Evolutionary conservation across 306 rosid species (phyloP).

Genomic region (Fragaria nilgerrensis): DNA sequence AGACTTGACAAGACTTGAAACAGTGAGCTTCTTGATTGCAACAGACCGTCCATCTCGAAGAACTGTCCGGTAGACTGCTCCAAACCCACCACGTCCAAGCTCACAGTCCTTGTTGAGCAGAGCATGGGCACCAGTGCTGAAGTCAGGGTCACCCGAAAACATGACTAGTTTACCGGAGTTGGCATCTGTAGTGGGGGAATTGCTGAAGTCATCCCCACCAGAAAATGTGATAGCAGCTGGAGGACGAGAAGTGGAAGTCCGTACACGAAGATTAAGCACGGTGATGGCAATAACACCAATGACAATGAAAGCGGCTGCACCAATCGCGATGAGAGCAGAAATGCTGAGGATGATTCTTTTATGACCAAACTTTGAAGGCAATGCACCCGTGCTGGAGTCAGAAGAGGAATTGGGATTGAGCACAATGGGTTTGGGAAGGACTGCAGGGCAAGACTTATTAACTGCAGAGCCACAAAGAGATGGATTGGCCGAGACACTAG

Average conservation of each 20-base stretch:
- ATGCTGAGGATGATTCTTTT: constrained; percentile 91
- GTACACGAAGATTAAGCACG: constrained; percentile 86
- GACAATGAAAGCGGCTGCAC: constrained; percentile 92
- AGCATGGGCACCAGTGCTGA: constrained; percentile 94
- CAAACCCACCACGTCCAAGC: constrained; percentile 99
- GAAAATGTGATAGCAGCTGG: constrained; percentile 69
- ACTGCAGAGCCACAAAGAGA: constrained; percentile 85
- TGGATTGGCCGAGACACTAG: constrained; percentile 76
- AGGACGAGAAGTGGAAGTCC: constrained; percentile 51
- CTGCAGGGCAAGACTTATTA: constrained; percentile 75
- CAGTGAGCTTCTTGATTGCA: constrained; percentile 98
- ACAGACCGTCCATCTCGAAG: constrained; percentile 87
- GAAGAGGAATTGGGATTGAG: constrained; percentile 84
- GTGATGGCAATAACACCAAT: constrained; percentile 90
- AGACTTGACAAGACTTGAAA: constrained; percentile 95
- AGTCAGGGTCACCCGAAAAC: constrained; percentile 98
- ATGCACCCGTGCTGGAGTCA: constrained; percentile 45
- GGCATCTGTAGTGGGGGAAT: constrained; percentile 85
- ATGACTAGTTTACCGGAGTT: constrained; percentile 97
- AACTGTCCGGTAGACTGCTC: constrained; percentile 85
- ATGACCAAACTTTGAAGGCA: constrained; percentile 58
- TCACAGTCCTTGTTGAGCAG: constrained; percentile 96
- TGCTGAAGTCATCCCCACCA: constrained; percentile 85
- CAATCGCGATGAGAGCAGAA: constrained; percentile 96
- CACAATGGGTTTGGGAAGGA: constrained; percentile 95